Percentiles rank a stretch among this genome's conserved stretches.
Conservation (phyloP, 1,139 yeast genomes). For the Kazachstania sp. region DNA sequence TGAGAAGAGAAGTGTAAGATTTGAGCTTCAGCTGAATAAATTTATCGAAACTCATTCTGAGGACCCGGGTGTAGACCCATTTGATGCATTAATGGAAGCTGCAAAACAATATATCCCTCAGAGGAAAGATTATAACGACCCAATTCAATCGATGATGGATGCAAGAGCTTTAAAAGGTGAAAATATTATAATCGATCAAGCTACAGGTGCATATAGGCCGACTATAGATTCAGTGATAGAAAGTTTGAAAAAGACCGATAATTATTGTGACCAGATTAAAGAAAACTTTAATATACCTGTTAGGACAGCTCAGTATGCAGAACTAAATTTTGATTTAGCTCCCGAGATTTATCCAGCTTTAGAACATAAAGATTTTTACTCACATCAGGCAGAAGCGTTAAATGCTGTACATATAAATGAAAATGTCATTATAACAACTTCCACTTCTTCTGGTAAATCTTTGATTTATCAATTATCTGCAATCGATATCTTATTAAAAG, state of each 20-base stretch:
- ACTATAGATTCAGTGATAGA: conserved; percentile 41
- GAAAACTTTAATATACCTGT: conserved; percentile 37
- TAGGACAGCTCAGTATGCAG: conserved; percentile 40
- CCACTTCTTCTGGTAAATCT: conserved; percentile 94
- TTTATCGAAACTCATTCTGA: conserved; percentile 35
- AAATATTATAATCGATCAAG: conserved; percentile 15
- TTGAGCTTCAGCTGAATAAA: conserved; percentile 36
- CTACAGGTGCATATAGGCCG: conserved; percentile 29
- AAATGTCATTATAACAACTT: conserved; percentile 78
- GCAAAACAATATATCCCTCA: conserved; percentile 43
- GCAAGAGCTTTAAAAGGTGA: conserved; percentile 20
- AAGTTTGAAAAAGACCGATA: conserved; percentile 38
- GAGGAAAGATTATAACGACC: conserved; percentile 39
- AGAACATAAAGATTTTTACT: conserved; percentile 47
- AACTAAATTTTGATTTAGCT: conserved; percentile 35
- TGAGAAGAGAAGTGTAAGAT: conserved; percentile 47
- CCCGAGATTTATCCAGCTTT: conserved; percentile 44
- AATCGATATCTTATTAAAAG: conserved; percentile 39
- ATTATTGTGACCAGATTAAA: conserved; percentile 56
- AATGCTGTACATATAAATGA: conserved; percentile 44
- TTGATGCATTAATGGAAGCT: conserved; percentile 31
- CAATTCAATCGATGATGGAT: conserved; percentile 42
- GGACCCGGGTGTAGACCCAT: conserved; percentile 33
- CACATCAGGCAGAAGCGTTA: conserved; percentile 77
- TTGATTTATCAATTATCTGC: conserved; percentile 86